A percentile compares a stretch with the other conserved stretches of the same genome.
Conservation (phyloP, 1,139 yeast species). For the Saccharomyces hybrid region DNA sequence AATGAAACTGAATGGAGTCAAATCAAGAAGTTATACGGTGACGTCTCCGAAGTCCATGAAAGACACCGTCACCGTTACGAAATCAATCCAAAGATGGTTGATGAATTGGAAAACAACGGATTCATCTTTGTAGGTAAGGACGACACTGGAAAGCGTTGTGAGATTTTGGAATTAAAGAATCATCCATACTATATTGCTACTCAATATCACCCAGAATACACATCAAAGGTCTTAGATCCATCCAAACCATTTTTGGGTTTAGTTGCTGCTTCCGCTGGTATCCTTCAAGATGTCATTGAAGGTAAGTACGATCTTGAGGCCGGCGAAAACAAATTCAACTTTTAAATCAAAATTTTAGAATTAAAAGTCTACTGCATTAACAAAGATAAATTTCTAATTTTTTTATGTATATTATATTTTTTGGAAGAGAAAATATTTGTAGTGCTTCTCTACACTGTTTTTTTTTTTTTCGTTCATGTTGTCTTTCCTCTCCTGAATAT, state of each 20-base stretch:
- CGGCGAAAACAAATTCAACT: constrained; percentile 9
- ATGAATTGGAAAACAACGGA: constrained; percentile 65
- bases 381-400: background rate
- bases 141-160: constrained; percentile 87
- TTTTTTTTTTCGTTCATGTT: background rate
- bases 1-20: constrained; percentile 60
- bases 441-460: background rate
- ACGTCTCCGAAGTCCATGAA: constrained; percentile 62
- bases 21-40: constrained; percentile 77
- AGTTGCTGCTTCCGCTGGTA: constrained; percentile 59
- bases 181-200: constrained; percentile 94
- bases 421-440: background rate
- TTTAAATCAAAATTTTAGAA: constrained; percentile 4
- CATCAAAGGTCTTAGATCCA: constrained; percentile 93
- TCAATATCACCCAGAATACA: constrained; percentile 97
- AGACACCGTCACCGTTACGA: constrained; percentile 99
- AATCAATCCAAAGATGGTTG: constrained; percentile 79
- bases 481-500: background rate
- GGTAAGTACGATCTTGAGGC: constrained; percentile 13
- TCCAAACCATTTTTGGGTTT: constrained; percentile 94
- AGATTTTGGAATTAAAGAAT: constrained; percentile 66
- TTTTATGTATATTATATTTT: background rate
- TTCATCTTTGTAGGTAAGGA: constrained; percentile 89
- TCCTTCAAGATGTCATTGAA: constrained; percentile 13
- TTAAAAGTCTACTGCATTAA: constrained; percentile 1